Evolutionary conservation across 257 asterid species (phyloP).

Genomic region (Paulownia fortunei): DNA sequence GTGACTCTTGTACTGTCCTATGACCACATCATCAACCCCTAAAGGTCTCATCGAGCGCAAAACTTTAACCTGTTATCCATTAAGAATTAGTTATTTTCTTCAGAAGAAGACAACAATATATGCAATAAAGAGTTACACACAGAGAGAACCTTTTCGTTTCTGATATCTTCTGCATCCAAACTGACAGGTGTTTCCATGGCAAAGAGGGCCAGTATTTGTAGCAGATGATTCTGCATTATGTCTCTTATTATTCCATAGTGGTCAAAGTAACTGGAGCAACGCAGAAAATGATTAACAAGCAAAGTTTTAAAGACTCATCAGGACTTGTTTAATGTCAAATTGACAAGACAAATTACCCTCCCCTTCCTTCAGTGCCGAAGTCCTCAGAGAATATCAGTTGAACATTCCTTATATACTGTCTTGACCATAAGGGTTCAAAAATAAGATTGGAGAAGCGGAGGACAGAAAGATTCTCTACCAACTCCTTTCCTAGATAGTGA

Average conservation of each 20-base stretch:
- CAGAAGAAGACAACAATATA: neutral
- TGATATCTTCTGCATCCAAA: constrained; percentile 96
- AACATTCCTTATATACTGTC: constrained; percentile 93
- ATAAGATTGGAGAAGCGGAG: constrained; percentile 94
- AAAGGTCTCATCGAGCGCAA: constrained; percentile 90
- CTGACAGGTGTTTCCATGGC: constrained; percentile 99
- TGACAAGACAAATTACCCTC: constrained; percentile 71
- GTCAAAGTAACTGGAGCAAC: constrained; percentile 78
- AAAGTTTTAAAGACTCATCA: neutral
- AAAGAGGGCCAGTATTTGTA: constrained; percentile 93
- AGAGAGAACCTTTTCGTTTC: constrained; percentile 99
- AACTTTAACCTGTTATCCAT: constrained; percentile 77
- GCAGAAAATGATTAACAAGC: constrained; percentile 22
- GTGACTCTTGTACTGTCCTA: constrained; percentile 92
- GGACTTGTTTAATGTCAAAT: constrained; percentile 15
- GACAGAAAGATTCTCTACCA: constrained; percentile 94
- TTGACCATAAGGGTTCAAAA: constrained; percentile 96
- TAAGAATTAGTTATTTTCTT: constrained; percentile 14
- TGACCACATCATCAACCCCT: constrained; percentile 64
- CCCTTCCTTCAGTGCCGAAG: constrained; percentile 98
- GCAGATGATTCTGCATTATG: constrained; percentile 97
- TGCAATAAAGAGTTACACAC: neutral
- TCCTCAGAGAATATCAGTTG: constrained; percentile 96
- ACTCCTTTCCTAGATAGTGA: constrained; percentile 98
- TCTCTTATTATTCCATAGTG: constrained; percentile 93